Percentiles rank a stretch among this genome's conserved stretches.
Evolutionary conservation across 352 stramenopile species (phyloP).

Genomic region (Achlya hypogyna): DNA sequence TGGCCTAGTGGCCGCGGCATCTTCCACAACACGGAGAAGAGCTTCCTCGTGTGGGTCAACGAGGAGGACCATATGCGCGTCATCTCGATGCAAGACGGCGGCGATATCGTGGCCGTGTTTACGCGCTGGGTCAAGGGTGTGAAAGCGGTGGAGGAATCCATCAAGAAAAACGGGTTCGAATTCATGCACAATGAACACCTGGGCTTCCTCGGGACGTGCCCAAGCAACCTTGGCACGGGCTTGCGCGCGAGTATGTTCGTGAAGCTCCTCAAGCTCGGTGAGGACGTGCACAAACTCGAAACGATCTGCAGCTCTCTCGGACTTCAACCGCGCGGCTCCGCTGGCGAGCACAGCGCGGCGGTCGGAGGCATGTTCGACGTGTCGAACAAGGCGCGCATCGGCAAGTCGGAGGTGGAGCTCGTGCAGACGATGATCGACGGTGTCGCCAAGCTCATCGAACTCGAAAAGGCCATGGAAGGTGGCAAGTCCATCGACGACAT

Average conservation of each 20-base stretch:
- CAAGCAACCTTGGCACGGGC: conserved; percentile 84
- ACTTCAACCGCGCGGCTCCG: conserved; percentile 64
- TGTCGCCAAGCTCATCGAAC: conserved; percentile 75
- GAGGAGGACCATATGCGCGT: conserved; percentile 88
- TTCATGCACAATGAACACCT: conserved; percentile 73
- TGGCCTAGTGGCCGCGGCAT: conserved; percentile 90
- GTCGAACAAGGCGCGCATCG: conserved; percentile 81
- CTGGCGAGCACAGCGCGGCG: conserved; percentile 81
- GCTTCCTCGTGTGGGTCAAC: conserved; percentile 86
- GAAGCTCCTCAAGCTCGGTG: conserved; percentile 78
- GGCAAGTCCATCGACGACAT: conserved; percentile 49
- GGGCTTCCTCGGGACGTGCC: conserved; percentile 82
- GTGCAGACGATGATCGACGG: conserved; percentile 84
- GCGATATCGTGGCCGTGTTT: conserved; percentile 88
- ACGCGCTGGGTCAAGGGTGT: conserved; percentile 75
- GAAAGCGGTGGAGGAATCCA: conserved; percentile 57
- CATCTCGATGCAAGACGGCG: conserved; percentile 84
- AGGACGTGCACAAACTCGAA: conserved; percentile 73
- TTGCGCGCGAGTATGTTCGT: conserved; percentile 85
- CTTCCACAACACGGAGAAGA: conserved; percentile 86
- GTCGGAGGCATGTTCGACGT: conserved; percentile 83
- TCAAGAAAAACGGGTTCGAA: conserved; percentile 68
- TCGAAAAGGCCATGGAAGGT: conserved; percentile 80
- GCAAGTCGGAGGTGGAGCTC: conserved; percentile 85
- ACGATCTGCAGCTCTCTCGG: conserved; percentile 74